phyloP scores from a whole-genome alignment of 2,329 filamentous ascomycete genomes.

The Pseudogymnoascus sp. region DNA sequence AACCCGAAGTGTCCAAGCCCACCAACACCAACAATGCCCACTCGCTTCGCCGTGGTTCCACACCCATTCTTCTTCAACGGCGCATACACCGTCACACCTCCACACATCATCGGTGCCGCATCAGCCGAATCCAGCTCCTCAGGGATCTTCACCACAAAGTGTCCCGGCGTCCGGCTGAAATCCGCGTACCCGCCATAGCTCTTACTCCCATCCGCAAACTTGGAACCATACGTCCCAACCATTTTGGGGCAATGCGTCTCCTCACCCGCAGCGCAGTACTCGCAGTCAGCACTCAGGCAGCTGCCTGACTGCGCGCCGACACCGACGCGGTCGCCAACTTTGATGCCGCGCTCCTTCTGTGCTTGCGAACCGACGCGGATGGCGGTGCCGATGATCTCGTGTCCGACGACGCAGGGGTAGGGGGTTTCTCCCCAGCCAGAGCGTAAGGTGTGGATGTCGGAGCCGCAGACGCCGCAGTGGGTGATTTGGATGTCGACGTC shows the following conservation, averaged over 20 bases:
- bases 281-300: constrained; percentile 31
- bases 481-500: constrained; percentile 39
- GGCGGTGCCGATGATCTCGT: constrained; percentile 39
- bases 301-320: constrained; percentile 38
- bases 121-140: constrained; percentile 38
- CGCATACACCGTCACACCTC: constrained; percentile 62
- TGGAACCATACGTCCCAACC: constrained; percentile 19
- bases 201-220: constrained; percentile 18
- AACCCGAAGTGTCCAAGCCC: constrained; percentile 64
- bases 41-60: constrained; percentile 53
- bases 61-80: constrained; percentile 56
- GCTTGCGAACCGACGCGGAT: constrained; percentile 30
- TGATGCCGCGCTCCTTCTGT: constrained; percentile 29
- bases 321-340: constrained; percentile 42
- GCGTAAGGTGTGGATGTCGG: constrained; percentile 22
- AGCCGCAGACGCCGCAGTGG: constrained; percentile 39
- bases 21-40: constrained; percentile 62
- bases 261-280: constrained; percentile 20
- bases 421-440: constrained; percentile 21
- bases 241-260: constrained; percentile 23
- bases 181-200: constrained; percentile 13
- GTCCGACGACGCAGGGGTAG: constrained; percentile 33
- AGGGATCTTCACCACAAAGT: constrained; percentile 50
- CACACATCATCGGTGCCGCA: constrained; percentile 62
- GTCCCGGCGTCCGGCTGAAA: constrained; percentile 40